Percentiles rank a stretch among this genome's conserved stretches.
These are phyloP conservation scores for Dioscorea dumetorum DNA, from an alignment of 106 monocot species.

Conservation along the genomic window DNA sequence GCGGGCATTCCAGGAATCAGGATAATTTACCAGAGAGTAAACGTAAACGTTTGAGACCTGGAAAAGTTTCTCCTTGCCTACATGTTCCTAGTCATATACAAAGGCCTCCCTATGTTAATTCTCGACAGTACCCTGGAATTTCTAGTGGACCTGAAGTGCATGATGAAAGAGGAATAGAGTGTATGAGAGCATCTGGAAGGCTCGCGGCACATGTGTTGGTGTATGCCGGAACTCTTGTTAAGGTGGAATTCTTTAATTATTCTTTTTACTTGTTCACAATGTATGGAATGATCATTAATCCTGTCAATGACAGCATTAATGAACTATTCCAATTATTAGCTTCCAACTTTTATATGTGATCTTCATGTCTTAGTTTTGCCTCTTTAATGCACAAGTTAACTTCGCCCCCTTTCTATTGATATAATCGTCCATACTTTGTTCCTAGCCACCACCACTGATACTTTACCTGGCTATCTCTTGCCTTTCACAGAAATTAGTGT, in stretches of 20 bases:
- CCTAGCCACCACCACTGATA: too few species aligned
- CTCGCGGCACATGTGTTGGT: conserved; percentile 90
- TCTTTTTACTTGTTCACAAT: too few species aligned
- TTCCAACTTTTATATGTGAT: too few species aligned
- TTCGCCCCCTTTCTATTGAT: too few species aligned
- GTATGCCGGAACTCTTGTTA: conserved; percentile 82
- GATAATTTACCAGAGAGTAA: conserved; percentile 24
- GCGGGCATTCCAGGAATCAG: conserved; percentile 30
- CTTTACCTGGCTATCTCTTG: too few species aligned
- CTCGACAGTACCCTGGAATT: conserved; percentile 60
- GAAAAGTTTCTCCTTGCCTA: conserved; percentile 83
- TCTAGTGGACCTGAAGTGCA: conserved; percentile 75
- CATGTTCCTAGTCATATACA: conserved; percentile 71
- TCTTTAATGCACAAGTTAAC: too few species aligned
- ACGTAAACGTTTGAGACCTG: conserved; percentile 58
- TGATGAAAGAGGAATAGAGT: conserved; percentile 71
- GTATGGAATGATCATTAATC: too few species aligned
- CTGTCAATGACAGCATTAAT: too few species aligned
- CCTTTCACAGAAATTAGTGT: too few species aligned
- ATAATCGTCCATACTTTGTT: too few species aligned
- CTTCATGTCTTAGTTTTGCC: too few species aligned
- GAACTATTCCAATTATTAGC: too few species aligned
- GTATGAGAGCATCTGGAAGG: conserved; percentile 92
- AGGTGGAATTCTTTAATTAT: conserved; percentile 40
- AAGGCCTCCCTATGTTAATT: conserved; percentile 75